Conservation (phyloP, 2,329 filamentous ascomycete genomes). For the Microcyclosporella mali region DNA sequence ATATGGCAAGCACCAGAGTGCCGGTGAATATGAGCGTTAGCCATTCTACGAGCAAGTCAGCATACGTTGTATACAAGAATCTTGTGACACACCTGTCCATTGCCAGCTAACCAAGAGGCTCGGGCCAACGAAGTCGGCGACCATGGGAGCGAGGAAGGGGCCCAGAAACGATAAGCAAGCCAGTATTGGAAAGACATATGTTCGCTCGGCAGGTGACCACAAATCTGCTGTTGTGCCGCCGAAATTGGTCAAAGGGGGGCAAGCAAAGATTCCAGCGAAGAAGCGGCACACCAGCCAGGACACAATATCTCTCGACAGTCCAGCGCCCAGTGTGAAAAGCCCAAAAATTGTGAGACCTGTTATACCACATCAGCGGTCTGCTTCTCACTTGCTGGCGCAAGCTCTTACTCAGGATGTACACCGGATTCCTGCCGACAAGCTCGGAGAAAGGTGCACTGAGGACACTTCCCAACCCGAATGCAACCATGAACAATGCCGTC, state of each 20-base stretch:
- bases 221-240: slow-evolving; percentile 24
- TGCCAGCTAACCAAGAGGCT: slow-evolving; percentile 37
- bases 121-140: slow-evolving; percentile 29
- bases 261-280: slow-evolving; percentile 21
- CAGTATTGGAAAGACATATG: slow-evolving; percentile 20
- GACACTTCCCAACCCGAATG: slow-evolving; percentile 34
- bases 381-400: no score
- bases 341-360: neutral
- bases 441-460: slow-evolving; percentile 37
- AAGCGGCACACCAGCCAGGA: slow-evolving; percentile 20
- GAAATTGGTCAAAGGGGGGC: slow-evolving; percentile 19
- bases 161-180: slow-evolving; percentile 5
- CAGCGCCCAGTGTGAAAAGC: slow-evolving; percentile 15
- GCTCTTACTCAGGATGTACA: slow-evolving; percentile 15
- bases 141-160: slow-evolving; percentile 18
- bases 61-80: no score
- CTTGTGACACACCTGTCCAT: slow-evolving; percentile 33
- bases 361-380: no score
- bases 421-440: slow-evolving; percentile 20
- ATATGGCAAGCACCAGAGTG: slow-evolving; percentile 7
- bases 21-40: slow-evolving; percentile 21
- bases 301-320: slow-evolving; percentile 17
- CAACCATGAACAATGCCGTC: slow-evolving; percentile 41
- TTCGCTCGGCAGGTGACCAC: slow-evolving; percentile 6
- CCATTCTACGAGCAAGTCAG: slow-evolving; percentile 27